Evolutionary conservation across 2,329 filamentous ascomycete species (phyloP), one percentile per base, ranked within the genome.

Genomic region (Volutella citrinella): DNA sequence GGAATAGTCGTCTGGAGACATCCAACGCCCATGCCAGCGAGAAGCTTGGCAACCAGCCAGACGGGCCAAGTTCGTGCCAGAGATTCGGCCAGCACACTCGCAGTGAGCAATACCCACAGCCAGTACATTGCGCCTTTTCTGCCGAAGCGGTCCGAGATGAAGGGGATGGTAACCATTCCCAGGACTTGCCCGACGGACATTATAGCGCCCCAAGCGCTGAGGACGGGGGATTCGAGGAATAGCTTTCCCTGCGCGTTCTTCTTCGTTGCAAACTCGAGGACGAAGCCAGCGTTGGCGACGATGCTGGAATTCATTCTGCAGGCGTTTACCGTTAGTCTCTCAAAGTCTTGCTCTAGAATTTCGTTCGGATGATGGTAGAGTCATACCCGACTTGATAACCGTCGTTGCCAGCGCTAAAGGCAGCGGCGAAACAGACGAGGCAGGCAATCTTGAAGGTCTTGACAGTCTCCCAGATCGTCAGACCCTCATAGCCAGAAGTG

Each of bases 371-470:
- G n/a, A n/a, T n/a, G n/a, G n/a, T n/a, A n/a, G n/a, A n/a, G n/a
- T n/a, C 31, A 11, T 11, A 33, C 31, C 31, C 31, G 11, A 33
- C 27, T 17, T 33, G 31, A 17, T 27, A 33, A 19, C 31, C 31
- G 22, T 54, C 49, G 10, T 49, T 52, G 10, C 40, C 41, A 6
- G 42, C 49, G 10, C 49, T 53, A 18, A 51, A 49, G 3, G 51
- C 46, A 11, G 43, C 40, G 19, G 38, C 19, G 36, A 55, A 53
- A 28, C 52, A 54, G 19, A 38, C 26, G n/a, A 40, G 30, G 4
- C 42, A 38, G 33, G 38, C 41, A n/a, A 52, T 17, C 25, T 49
- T 54, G 40, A 54, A 55, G 13, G 31, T 36, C 25, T 42, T 52
- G 6, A 43, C 33, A 8, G 49, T 54, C 35, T 54, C 30, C 50